A percentile compares a stretch with the other conserved stretches of the same genome.
phyloP scores from a whole-genome alignment of 257 asterid species.

The Solanum habrochaites region DNA sequence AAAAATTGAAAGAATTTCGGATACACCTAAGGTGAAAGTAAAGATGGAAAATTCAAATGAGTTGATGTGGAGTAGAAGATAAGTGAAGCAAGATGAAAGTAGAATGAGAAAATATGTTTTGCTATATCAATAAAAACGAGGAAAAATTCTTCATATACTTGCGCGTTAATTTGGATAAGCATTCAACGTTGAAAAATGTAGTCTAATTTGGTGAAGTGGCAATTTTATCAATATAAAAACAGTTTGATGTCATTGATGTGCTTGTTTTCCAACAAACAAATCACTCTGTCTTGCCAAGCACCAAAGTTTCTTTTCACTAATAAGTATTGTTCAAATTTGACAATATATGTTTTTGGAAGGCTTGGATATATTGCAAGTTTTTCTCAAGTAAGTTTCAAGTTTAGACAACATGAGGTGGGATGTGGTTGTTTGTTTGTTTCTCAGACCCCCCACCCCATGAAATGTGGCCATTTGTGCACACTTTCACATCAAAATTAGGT shows the following conservation, averaged over 20 bases:
- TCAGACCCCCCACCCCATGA: not conserved
- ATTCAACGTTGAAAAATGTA: not conserved
- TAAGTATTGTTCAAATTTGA: not conserved
- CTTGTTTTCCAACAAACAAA: not conserved
- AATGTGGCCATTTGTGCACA: not conserved
- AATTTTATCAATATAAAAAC: not conserved
- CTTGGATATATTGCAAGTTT: not conserved
- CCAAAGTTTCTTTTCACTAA: not conserved
- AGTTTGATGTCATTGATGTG: not conserved
- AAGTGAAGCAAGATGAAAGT: not conserved
- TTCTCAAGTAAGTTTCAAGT: not conserved
- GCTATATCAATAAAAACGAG: not conserved
- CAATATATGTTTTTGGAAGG: not conserved
- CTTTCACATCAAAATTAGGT: constrained; percentile 23
- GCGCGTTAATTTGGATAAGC: not conserved
- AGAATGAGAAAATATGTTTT: not conserved
- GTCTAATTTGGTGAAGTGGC: not conserved
- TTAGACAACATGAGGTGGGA: not conserved
- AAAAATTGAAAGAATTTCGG: not conserved
- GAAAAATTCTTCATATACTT: not conserved
- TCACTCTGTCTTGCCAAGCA: not conserved
- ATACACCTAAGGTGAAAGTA: too few species aligned
- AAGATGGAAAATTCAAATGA: not conserved
- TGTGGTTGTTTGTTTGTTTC: not conserved
- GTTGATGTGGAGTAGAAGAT: not conserved